Evolutionary conservation across 371 early-diverging fungal genomes (phyloP).

Genomic region (Batkoa obscura): DNA sequence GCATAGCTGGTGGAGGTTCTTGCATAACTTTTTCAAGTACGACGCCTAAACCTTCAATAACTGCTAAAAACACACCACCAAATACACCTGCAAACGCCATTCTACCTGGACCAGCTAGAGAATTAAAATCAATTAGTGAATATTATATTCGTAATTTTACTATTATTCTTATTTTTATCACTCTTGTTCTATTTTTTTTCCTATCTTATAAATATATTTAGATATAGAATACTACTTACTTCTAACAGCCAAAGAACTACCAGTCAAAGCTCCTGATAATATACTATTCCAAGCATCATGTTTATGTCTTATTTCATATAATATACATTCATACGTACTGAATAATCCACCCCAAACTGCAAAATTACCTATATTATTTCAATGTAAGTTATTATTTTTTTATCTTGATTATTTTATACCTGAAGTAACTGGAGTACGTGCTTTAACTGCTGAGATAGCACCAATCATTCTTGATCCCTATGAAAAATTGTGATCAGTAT

Average conservation of each 20-base stretch:
- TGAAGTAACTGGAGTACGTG: slow-evolving; percentile 84
- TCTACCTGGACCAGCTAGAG: slow-evolving; percentile 53
- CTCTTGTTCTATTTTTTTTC: no score
- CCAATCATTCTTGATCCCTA: slow-evolving; percentile 81
- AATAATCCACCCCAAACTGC: slow-evolving; percentile 97
- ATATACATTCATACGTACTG: slow-evolving; percentile 84
- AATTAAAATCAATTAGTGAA: background rate
- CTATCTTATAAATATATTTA: background rate
- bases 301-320: slow-evolving; percentile 80
- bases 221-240: slow-evolving; percentile 11
- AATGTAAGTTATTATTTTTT: background rate
- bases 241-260: slow-evolving; percentile 83
- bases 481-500: slow-evolving; percentile 1
- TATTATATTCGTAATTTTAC: no score
- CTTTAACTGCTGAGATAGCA: slow-evolving; percentile 71
- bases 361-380: slow-evolving; percentile 41
- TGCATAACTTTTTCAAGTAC: slow-evolving; percentile 31
- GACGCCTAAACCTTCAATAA: slow-evolving; percentile 87
- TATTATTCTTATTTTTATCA: no score
- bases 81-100: slow-evolving; percentile 68
- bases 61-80: slow-evolving; percentile 77
- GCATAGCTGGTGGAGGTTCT: slow-evolving; percentile 1
- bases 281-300: slow-evolving; percentile 95
- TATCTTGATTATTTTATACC: slow-evolving; percentile 17
- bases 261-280: slow-evolving; percentile 79